Conservation (phyloP, 1,284 basidiomycete species). For the Papiliotrema flavescens region DNA sequence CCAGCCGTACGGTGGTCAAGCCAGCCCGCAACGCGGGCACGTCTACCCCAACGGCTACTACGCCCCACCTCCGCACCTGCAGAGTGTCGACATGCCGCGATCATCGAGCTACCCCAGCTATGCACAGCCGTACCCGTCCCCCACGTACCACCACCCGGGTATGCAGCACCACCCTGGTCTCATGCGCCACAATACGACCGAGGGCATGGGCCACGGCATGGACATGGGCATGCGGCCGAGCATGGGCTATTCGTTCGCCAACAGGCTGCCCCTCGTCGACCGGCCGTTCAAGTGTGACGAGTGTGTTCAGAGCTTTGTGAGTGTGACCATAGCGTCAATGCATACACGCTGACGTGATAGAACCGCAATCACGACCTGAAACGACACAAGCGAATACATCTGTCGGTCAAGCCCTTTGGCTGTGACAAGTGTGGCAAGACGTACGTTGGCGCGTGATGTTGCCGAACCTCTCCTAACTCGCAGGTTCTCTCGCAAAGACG, state of each 20-base stretch:
- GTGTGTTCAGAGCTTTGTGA: constrained; percentile 49
- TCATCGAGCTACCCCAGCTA: constrained; percentile 42
- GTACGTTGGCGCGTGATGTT: constrained; percentile 17
- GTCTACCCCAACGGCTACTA: constrained; percentile 15
- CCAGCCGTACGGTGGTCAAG: constrained; percentile 4
- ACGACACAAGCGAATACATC: constrained; percentile 50
- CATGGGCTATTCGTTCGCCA: constrained; percentile 33
- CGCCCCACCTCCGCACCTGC: neutral
- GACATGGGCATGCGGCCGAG: constrained; percentile 16
- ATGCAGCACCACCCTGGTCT: constrained; percentile 21
- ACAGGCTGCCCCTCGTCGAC: constrained; percentile 38
- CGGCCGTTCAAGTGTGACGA: constrained; percentile 50
- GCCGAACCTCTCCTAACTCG: neutral
- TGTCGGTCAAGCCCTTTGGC: constrained; percentile 50
- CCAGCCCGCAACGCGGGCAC: constrained; percentile 8
- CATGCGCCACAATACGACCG: constrained; percentile 29
- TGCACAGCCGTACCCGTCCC: constrained; percentile 19
- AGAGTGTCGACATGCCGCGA: constrained; percentile 39
- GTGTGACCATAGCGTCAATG: constrained; percentile 10
- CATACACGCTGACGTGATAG: constrained; percentile 9
- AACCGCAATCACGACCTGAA: constrained; percentile 53
- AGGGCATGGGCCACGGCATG: constrained; percentile 17
- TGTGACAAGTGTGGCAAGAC: constrained; percentile 51
- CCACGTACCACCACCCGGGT: constrained; percentile 16
- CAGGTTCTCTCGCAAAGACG: constrained; percentile 52